phyloP scores from a whole-genome alignment of 495 filamentous ascomycete species.

The Pyrenula aspistea region DNA sequence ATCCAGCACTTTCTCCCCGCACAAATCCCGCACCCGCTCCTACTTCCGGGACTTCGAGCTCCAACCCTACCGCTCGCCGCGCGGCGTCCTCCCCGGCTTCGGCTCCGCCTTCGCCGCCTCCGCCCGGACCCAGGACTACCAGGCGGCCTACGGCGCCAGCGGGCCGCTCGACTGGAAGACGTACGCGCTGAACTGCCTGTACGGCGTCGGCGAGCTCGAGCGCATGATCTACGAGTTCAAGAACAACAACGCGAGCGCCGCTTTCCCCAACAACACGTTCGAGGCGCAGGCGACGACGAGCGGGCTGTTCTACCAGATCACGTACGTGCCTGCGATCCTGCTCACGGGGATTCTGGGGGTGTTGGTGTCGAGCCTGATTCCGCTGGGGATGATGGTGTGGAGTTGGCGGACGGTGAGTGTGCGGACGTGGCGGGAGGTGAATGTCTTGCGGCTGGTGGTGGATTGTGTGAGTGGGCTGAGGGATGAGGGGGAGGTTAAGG shows the following conservation, averaged over 20 bases:
- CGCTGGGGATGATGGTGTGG: neutral
- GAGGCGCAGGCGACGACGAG: neutral
- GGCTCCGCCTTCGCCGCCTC: too few species aligned
- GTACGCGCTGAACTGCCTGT: neutral
- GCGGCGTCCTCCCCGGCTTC: too few species aligned
- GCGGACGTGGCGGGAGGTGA: neutral
- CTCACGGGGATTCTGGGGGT: neutral
- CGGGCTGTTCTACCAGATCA: neutral
- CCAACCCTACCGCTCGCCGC: too few species aligned
- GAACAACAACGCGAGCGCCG: neutral
- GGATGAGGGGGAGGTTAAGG: neutral
- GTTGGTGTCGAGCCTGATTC: neutral
- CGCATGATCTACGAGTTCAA: neutral
- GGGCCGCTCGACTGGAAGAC: neutral
- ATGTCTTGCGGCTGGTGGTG: neutral
- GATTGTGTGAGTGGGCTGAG: neutral
- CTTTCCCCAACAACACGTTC: too few species aligned
- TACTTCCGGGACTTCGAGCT: too few species aligned
- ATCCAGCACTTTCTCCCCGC: neutral
- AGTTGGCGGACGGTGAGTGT: neutral
- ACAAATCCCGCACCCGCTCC: too few species aligned
- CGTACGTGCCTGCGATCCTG: neutral
- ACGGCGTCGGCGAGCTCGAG: neutral
- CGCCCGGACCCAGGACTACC: too few species aligned
- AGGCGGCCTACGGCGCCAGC: too few species aligned